Conservation (phyloP, 345 rosid genomes). For the Rhizophora mangle region DNA sequence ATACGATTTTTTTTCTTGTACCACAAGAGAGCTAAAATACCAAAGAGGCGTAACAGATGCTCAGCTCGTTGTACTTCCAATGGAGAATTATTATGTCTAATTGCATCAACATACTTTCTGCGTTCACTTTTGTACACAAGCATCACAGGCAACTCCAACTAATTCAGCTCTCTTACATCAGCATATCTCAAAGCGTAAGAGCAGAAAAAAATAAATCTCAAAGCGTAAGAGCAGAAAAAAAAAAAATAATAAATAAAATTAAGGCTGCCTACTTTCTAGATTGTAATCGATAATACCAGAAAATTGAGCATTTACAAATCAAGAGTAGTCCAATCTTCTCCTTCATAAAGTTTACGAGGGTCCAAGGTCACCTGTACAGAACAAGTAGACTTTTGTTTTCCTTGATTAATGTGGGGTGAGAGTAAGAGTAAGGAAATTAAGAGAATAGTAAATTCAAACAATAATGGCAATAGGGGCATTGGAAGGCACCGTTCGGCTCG, state of each 20-base stretch:
- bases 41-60: conserved; percentile 27
- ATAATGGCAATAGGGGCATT: too few species aligned
- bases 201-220: not conserved
- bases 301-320: not conserved
- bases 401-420: too few species aligned
- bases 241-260: not conserved
- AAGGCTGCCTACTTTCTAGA: not conserved
- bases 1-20: not conserved
- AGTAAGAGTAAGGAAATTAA: too few species aligned
- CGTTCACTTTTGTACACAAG: conserved; percentile 87
- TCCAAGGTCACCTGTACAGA: too few species aligned
- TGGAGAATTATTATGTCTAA: conserved; percentile 51
- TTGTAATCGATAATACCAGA: not conserved
- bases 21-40: conserved; percentile 16
- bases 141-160: conserved; percentile 56
- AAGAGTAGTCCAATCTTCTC: too few species aligned
- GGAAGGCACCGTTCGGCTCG: too few species aligned
- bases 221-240: not conserved
- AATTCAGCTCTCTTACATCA: conserved; percentile 57
- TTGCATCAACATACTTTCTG: conserved; percentile 52
- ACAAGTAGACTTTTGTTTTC: too few species aligned
- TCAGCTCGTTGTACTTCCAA: conserved; percentile 42
- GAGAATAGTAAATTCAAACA: too few species aligned
- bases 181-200: not conserved
- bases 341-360: too few species aligned